phyloP scores from a whole-genome alignment of 257 asterid genomes.

The Osmanthus fragrans region DNA sequence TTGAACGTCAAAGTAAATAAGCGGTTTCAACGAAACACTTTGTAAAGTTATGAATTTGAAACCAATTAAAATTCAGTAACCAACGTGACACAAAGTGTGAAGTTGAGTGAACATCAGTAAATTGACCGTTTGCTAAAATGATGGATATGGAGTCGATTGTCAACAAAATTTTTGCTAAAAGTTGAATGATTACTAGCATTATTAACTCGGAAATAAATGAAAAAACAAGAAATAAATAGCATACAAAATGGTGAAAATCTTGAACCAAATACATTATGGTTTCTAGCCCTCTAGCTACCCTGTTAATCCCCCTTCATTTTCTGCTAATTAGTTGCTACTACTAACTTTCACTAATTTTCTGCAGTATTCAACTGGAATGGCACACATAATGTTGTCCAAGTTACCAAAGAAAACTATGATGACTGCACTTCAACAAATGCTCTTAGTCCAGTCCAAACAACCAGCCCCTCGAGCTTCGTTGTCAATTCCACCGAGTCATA shows the following conservation, averaged over 20 bases:
- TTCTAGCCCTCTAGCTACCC: neutral
- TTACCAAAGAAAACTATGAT: conserved; percentile 29
- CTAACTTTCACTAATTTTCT: neutral
- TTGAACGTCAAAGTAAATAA: too few relatives aligned
- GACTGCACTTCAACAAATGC: conserved; percentile 25
- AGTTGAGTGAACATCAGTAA: too few relatives aligned
- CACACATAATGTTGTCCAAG: conserved; percentile 35
- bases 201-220: neutral
- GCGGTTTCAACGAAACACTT: too few relatives aligned
- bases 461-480: conserved; percentile 29
- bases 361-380: conserved; percentile 38
- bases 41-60: too few relatives aligned
- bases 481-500: conserved; percentile 29
- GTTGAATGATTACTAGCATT: neutral
- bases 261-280: neutral
- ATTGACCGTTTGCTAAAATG: too few relatives aligned
- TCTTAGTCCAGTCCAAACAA: conserved; percentile 18
- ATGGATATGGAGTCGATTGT: too few relatives aligned
- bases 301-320: neutral
- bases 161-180: neutral
- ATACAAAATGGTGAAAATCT: neutral
- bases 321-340: neutral
- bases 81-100: too few relatives aligned
- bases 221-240: neutral
- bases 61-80: too few relatives aligned